Base-by-base conservation (phyloP, 768 basidiomycete genomes). In the Mycena haematopus region DNA sequence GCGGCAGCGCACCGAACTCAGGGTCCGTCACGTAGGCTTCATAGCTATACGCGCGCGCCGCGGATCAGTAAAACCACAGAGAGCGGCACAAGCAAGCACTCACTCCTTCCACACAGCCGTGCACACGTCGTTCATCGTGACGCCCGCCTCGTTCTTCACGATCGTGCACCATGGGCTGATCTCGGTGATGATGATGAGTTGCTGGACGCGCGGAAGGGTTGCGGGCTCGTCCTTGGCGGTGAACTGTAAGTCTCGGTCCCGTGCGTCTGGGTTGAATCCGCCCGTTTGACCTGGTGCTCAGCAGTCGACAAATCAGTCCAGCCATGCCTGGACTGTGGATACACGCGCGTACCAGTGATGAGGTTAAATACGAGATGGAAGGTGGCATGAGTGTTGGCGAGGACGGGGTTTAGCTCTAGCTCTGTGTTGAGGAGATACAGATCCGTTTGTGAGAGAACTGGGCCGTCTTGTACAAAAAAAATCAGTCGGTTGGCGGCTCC, bases 121-220 rank as follows among this genome's bases (percentile, higher is more conserved):
- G 68, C 87, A 90, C n/a, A 94, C 81, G 70, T 95, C 91, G 19
- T 82, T 83, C 64, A 91, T 81, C 2, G 91, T 93, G 19, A 95
- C 90, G 0, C 92, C 92, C 0, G 77, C 75, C 17, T 87, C 84
- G 69, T 89, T 93, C 74, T 81, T 85, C 52, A 91, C 81, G 58
- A 86, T 86, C 8, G 89, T 90, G 71, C 89, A 90, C 92, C 92
- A 94, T 1, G 93, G 92, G 46, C 84, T 88, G 45, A 81, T 76
- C 49, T 78, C 73, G 14, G 84, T 84, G 67, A 89, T 84, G 60
- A 90, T 77, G 56, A 84, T 82, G 60, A 89, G 77, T 59, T 87
- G 82, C 21, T 75, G 75, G 25, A 88, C 82, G 51, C 88, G 86
- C 2, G 88, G 88, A n/a, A 89, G 77, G 3, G 88, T 88, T 31